A percentile compares a stretch with the other conserved stretches of the same genome.
These are phyloP conservation scores for Pseudomonodictys pantanalensis DNA, from an alignment of 495 filamentous ascomycete species.

Conservation along the genomic window DNA sequence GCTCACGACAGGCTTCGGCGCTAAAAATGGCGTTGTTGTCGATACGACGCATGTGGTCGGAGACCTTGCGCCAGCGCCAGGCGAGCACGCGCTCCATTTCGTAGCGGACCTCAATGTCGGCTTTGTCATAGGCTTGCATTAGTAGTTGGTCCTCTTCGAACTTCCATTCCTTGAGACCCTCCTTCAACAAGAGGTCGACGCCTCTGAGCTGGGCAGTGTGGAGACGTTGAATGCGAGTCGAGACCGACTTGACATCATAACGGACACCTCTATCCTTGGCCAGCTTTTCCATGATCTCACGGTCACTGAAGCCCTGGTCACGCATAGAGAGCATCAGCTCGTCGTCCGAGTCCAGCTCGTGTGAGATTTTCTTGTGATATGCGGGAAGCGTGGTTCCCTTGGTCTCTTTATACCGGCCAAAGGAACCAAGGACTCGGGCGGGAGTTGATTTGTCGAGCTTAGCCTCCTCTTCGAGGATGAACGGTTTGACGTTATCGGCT, in stretches of 20 bases:
- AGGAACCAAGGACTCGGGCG: not conserved
- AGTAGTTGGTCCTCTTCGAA: constrained; percentile 40
- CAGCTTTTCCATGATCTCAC: constrained; percentile 37
- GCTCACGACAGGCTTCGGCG: constrained; percentile 36
- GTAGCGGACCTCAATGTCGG: constrained; percentile 30
- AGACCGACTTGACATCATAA: constrained; percentile 41
- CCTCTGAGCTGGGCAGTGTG: constrained; percentile 33
- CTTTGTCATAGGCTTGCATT: constrained; percentile 21
- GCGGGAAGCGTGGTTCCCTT: constrained; percentile 8
- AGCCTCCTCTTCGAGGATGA: constrained; percentile 5
- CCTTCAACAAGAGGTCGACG: constrained; percentile 39
- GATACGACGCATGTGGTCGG: constrained; percentile 26
- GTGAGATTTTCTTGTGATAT: constrained; percentile 31
- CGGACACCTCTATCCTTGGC: constrained; percentile 34
- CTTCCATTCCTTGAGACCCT: constrained; percentile 43
- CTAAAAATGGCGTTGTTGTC: constrained; percentile 30
- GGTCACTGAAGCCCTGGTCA: constrained; percentile 35
- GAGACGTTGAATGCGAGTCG: constrained; percentile 41
- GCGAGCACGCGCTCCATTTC: constrained; percentile 31
- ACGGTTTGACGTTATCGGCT: not conserved
- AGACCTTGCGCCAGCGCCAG: constrained; percentile 31
- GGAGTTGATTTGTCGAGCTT: not conserved
- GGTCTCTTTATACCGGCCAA: not conserved
- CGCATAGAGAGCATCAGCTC: constrained; percentile 42
- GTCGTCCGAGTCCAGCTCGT: constrained; percentile 41